These are phyloP conservation scores for Pseudonitzschia multistriata DNA, from an alignment of 108 stramenopile species.

Conservation along the genomic window DNA sequence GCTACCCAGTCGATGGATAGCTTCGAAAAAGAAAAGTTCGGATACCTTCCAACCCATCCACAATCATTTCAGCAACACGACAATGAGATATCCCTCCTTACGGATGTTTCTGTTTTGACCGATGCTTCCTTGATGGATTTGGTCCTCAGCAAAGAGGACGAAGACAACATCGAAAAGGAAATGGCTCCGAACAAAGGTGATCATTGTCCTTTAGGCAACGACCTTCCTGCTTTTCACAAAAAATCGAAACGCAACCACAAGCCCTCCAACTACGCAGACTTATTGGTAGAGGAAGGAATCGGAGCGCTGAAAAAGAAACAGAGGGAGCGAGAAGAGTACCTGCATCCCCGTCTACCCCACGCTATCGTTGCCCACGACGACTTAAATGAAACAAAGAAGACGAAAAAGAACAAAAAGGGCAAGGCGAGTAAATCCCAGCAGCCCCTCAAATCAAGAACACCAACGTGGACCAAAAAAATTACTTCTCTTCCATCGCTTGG, in stretches of 20 bases:
- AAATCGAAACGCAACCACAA: not conserved
- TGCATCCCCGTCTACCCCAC: not conserved
- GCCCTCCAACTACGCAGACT: not conserved
- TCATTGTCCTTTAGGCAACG: not conserved
- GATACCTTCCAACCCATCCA: too few species aligned
- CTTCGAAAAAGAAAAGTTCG: too few species aligned
- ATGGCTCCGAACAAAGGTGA: not conserved
- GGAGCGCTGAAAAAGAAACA: not conserved
- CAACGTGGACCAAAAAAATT: not conserved
- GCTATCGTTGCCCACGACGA: not conserved
- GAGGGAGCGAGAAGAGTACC: not conserved
- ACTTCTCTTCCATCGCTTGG: not conserved
- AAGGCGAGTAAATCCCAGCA: not conserved
- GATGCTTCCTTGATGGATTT: not conserved
- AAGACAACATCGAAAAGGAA: not conserved
- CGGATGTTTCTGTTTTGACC: slow-evolving; percentile 1
- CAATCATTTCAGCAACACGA: not conserved
- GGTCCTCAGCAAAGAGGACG: not conserved
- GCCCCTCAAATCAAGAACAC: not conserved
- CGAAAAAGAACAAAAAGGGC: not conserved
- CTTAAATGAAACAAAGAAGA: not conserved
- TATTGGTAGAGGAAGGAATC: not conserved
- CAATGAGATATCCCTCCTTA: not conserved
- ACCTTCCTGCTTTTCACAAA: not conserved
- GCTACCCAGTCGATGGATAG: not conserved